Evolutionary conservation across 441 rosid genomes (phyloP), one percentile per base, ranked within the genome.

Genomic region (Populus trichocarpa): DNA sequence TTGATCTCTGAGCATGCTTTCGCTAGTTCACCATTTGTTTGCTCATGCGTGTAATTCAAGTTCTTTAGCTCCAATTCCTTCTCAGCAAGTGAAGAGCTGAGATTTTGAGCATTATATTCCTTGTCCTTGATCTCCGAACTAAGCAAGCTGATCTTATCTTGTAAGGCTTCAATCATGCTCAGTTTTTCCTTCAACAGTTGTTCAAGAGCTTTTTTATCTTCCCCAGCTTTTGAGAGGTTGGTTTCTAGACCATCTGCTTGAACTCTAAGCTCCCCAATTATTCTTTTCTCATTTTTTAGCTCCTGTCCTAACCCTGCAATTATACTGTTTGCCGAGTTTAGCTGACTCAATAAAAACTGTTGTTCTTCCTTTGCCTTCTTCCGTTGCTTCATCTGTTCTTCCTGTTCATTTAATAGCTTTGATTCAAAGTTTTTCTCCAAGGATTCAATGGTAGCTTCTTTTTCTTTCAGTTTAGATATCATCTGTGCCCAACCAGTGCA

Each of bases 291-390:
- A 16, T 89, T 84, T 82, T 84, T 86, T 68, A 94, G 89, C 89
- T 94, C 98, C 81, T 78, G 85, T 63, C 89, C 97, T 77, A 93
- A 85, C 63, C 85, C 90, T 70, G 86, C n/a, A 78, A 91, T 87
- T 65, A 88, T 81, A 70, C 78, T 82, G 75, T 90, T 90, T 8
- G 97, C 96, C 36, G 90, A 85, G 77, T 80, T 90, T 36, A 96
- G 83, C 85, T 87, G 90, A 79, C 81, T 85, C 82, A 81, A 57
- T 69, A 94, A 75, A 80, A 86, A 81, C 77, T 81, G 83, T 67
- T 87, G 83, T 66, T 93, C 98, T 72, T 90, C 97, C 85, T 86
- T 87, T 38, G 85, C 90, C 78, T 82, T 88, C 66, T 86, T 85
- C 25, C 85, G 81, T 75, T 82, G 84, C 69, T 82, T 87, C 77